Evolutionary conservation across 2,329 filamentous ascomycete genomes (phyloP), one percentile per base, ranked within the genome.

Genomic region (Claviceps spartinae): DNA sequence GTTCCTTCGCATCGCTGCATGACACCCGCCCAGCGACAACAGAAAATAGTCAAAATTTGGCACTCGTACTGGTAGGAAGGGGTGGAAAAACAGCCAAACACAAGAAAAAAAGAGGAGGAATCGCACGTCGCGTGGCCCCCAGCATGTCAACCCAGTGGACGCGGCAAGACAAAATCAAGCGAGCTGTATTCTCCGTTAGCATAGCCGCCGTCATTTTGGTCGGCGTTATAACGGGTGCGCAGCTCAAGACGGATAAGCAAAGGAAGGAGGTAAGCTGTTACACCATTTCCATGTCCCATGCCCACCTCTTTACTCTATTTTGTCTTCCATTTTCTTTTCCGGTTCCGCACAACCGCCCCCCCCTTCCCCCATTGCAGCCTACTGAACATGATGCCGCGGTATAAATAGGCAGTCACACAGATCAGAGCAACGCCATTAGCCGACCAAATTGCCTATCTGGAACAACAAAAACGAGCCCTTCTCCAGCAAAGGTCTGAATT

Each of bases 221-320:
- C 36, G 73, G 73, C 53, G 62, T 70, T 45, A 65, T 73, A 47
- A 75, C 74, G 52, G 74, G 74, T 49, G 74, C 74, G 6, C 70
- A 71, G 46, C 60, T 77, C 46, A 76, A 76, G 63, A 67, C 68
- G 47, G 70, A 74, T 54, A 65, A 69, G 53, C 72, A 77, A 55
- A 74, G 69, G 57, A 63, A 67, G 55, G 62, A 72, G 59, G 73
- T 74, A 18, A 8, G 48, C 45, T 20, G n/a, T n/a, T 22, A 9
- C 22, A 4, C 20, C 13, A 6, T 34, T 4, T 11, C n/a, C 26
- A 22, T 16, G 42, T 44, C 42, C 7, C 26, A 7, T 26, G 26
- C 2, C 26, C n/a, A 11, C 3, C 18, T 40, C 37, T 14, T n/a
- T 14, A 16, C n/a, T 14, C n/a, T n/a, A 6, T n/a, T 6, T 40